Evolutionary conservation across 2,329 filamentous ascomycete species (phyloP).

Genomic region (Penicillium sclerotigenum): DNA sequence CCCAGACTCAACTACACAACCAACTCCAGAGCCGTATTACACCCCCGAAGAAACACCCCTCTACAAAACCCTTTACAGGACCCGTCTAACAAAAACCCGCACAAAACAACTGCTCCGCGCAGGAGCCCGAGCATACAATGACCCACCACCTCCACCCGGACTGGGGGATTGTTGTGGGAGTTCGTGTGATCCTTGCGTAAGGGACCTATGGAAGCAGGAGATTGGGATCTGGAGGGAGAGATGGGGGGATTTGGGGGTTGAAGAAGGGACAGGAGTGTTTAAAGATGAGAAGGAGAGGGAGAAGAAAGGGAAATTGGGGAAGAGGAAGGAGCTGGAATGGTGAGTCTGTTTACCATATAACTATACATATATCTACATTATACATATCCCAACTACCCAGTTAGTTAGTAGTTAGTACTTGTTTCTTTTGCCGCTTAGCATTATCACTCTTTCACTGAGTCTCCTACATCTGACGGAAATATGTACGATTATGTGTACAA

Average conservation of each 20-base stretch:
- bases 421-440: too few species aligned
- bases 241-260: conserved; percentile 27
- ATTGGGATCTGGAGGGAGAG: conserved; percentile 34
- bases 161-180: conserved; percentile 37
- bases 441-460: too few species aligned
- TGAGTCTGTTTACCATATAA: not conserved
- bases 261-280: not conserved
- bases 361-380: too few species aligned
- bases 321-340: conserved; percentile 19
- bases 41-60: conserved; percentile 23
- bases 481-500: too few species aligned
- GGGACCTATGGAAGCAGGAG: conserved; percentile 36
- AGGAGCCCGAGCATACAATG: conserved; percentile 27
- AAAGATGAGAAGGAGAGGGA: conserved; percentile 6
- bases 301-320: not conserved
- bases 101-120: conserved; percentile 35
- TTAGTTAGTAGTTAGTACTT: too few species aligned
- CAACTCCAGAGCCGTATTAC: conserved; percentile 24
- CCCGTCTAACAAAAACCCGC: conserved; percentile 29
- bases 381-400: too few species aligned
- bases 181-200: conserved; percentile 38
- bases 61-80: conserved; percentile 29
- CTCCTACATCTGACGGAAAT: too few species aligned
- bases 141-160: conserved; percentile 34
- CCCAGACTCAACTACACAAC: not conserved